These are phyloP conservation scores for Diospyros kaki DNA, from an alignment of 148 eudicot genomes.

Conservation along the genomic window DNA sequence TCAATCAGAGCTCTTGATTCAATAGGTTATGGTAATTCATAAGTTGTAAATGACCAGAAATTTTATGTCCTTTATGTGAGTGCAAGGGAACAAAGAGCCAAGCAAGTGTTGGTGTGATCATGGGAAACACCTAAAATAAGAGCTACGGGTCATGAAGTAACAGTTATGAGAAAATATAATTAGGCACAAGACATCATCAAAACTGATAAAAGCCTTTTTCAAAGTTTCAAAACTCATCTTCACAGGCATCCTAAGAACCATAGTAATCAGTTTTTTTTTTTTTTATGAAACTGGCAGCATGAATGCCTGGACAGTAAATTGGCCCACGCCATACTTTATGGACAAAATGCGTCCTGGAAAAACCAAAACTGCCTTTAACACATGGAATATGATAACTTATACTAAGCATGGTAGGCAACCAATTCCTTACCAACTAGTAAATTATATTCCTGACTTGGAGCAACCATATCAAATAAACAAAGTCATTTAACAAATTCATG, in stretches of 20 bases:
- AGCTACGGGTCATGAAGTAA: not conserved
- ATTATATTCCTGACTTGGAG: slow-evolving; percentile 3
- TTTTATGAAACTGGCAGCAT: not conserved
- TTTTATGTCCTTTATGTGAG: not conserved
- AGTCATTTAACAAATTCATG: not conserved
- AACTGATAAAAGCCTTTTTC: not conserved
- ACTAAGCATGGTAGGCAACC: slow-evolving; percentile 18
- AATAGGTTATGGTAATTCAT: not conserved
- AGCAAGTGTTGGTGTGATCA: not conserved
- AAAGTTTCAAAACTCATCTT: slow-evolving; percentile 1
- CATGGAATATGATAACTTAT: slow-evolving; percentile 19
- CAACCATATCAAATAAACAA: slow-evolving; percentile 15
- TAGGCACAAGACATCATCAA: not conserved
- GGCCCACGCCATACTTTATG: slow-evolving; percentile 27
- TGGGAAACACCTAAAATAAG: not conserved
- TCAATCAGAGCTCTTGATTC: slow-evolving; percentile 11
- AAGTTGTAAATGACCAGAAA: not conserved
- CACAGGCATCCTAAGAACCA: not conserved
- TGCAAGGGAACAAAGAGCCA: not conserved
- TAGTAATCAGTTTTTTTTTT: not conserved
- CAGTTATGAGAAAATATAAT: not conserved
- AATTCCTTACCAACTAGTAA: slow-evolving; percentile 15
- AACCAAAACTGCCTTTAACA: slow-evolving; percentile 22
- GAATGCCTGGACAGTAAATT: slow-evolving; percentile 24
- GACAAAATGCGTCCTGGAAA: slow-evolving; percentile 17